A percentile compares a stretch with the other conserved stretches of the same genome.
Evolutionary conservation across 257 asterid genomes (phyloP).

Genomic region (Verbascum thapsus): DNA sequence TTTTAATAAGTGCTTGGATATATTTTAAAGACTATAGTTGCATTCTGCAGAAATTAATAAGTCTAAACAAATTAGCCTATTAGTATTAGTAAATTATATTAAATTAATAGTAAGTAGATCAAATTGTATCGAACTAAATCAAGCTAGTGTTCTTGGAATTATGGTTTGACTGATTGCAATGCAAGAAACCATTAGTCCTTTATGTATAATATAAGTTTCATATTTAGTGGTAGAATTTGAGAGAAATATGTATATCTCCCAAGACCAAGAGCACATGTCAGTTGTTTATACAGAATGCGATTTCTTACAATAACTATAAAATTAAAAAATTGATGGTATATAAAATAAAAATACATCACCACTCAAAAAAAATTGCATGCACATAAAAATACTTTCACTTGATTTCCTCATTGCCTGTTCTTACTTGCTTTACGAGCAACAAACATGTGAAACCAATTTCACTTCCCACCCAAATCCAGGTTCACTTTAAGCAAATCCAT

Average conservation of each 20-base stretch:
- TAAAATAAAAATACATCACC: no score
- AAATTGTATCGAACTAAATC: no score
- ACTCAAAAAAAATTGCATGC: no score
- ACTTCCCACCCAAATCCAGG: not conserved
- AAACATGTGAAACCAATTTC: constrained; percentile 13
- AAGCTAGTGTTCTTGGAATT: not conserved
- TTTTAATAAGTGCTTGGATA: no score
- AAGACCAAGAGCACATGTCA: not conserved
- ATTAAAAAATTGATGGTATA: no score
- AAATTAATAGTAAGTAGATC: not conserved
- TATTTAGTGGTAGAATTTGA: no score
- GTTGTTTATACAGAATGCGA: not conserved
- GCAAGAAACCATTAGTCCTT: not conserved
- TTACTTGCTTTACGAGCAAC: constrained; percentile 13
- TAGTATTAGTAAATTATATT: not conserved
- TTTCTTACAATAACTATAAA: no score
- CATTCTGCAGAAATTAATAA: no score
- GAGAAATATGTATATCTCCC: constrained; percentile 6
- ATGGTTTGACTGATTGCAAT: not conserved
- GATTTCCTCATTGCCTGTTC: not conserved
- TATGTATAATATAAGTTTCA: constrained; percentile 17
- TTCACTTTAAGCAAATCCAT: constrained; percentile 2
- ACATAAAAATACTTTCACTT: not conserved
- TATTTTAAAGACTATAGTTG: not conserved
- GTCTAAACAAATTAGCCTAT: no score